Evolutionary conservation across 352 stramenopile genomes (phyloP), one percentile per base, ranked within the genome.

Genomic region (Phytopythium aichiense): DNA sequence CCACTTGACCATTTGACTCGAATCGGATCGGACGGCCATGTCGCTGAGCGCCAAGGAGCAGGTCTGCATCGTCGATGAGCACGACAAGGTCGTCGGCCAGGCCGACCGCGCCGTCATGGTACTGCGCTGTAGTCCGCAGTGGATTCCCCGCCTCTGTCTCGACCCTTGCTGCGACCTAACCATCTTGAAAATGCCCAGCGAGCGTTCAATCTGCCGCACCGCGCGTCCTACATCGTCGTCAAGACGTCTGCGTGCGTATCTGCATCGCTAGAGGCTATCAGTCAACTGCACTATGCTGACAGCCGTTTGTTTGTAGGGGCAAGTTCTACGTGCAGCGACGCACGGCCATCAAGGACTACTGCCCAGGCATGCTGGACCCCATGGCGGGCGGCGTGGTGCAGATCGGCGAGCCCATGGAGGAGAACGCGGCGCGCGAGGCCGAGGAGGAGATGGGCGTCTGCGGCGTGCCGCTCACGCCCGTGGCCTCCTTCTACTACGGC

Each of bases 281-380:
- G 35, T 63, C 20, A 13, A 54, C 15, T 28, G 5, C 40, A 40
- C 3, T 9, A 35, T 51, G 22, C 33, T 56, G 3, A 48, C 23
- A 59, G 18, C 55, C n/a, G 13, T 5, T n/a, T 23, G 13, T 5
- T n/a, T 23, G 0, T 52, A 94, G 86, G 51, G 87, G 84, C 48
- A 74, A 91, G 49, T 95, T 87, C 48, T 81, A 88, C 60, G 87
- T 96, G 45, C 88, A 96, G 64, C 78, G 81, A 0, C 84, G 88
- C 50, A 95, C 85, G 35, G 85, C 89, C 74, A 87, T 89, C 67
- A 96, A 96, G 71, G 88, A 96, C 65, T 96, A 95, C 58, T 96
- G 88, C 60, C 84, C 88, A 0, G 87, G 87, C 0, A 88, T 87
- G 58, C 73, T 94, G 35, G 87, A 96, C 56, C 82, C 86, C 8